A percentile compares a stretch with the other conserved stretches of the same genome.
Conservation (phyloP, 2,329 filamentous ascomycete genomes). For the Monosporascus sp. region DNA sequence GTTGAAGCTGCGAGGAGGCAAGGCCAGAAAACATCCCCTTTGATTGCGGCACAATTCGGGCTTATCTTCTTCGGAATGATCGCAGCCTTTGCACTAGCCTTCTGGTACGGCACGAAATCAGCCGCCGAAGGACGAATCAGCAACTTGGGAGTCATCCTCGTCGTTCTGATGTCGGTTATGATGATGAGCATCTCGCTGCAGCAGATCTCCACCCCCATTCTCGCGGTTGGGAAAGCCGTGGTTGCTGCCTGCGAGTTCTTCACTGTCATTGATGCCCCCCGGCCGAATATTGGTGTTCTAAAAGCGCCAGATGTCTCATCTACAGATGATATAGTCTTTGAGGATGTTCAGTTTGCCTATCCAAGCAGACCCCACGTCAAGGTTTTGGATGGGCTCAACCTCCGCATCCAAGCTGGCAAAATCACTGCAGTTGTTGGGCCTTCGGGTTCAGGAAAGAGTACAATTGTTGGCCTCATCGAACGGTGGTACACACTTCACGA, state of each 20-base stretch:
- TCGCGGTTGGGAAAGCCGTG: conserved; percentile 53
- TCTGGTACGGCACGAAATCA: conserved; percentile 57
- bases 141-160: conserved; percentile 48
- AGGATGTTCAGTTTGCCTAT: conserved; percentile 67
- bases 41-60: conserved; percentile 48
- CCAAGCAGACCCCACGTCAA: conserved; percentile 60
- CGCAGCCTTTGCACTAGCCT: conserved; percentile 49
- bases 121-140: conserved; percentile 40
- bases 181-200: conserved; percentile 52
- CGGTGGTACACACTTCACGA: conserved; percentile 63
- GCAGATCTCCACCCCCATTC: conserved; percentile 50
- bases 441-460: conserved; percentile 70
- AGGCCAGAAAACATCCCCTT: conserved; percentile 43
- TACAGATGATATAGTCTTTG: conserved; percentile 52
- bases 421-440: conserved; percentile 70
- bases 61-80: conserved; percentile 51
- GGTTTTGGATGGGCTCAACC: conserved; percentile 54
- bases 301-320: conserved; percentile 45
- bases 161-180: conserved; percentile 55
- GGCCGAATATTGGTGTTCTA: conserved; percentile 34
- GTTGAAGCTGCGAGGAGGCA: conserved; percentile 48
- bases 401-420: conserved; percentile 58
- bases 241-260: conserved; percentile 56
- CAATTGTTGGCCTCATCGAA: conserved; percentile 65
- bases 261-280: conserved; percentile 46